Conservation (phyloP, 106 monocot species). For the Dendrobium chrysotoxum region DNA sequence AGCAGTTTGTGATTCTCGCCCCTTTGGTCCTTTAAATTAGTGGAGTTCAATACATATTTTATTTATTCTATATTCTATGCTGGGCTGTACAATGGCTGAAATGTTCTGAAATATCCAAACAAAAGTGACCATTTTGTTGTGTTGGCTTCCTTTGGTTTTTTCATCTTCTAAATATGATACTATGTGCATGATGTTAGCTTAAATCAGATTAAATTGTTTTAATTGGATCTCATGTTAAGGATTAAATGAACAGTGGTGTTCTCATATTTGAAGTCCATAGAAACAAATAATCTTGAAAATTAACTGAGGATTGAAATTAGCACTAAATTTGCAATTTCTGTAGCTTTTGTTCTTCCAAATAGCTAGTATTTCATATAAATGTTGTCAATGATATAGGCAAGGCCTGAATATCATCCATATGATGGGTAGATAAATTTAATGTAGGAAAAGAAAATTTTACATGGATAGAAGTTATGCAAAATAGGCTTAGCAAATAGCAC, state of each 20-base stretch:
- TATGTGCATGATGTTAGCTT: not conserved
- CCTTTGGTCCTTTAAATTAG: not conserved
- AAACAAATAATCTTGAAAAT: not conserved
- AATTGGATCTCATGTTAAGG: not conserved
- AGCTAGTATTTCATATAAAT: not conserved
- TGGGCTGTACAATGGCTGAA: not conserved
- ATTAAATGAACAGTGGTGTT: not conserved
- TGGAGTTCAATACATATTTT: not conserved
- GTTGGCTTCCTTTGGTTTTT: not conserved
- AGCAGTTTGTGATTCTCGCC: not conserved
- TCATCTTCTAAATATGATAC: not conserved
- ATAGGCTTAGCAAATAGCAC: too few species aligned
- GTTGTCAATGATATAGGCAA: not conserved
- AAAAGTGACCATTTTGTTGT: not conserved
- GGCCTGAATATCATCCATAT: not conserved
- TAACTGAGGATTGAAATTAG: not conserved
- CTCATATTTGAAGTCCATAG: not conserved
- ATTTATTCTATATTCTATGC: slow-evolving; percentile 3
- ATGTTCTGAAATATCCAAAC: not conserved
- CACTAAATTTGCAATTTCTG: not conserved
- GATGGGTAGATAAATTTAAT: not conserved
- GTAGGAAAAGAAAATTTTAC: too few species aligned
- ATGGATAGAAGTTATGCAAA: too few species aligned
- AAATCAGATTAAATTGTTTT: not conserved
- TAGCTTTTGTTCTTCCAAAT: not conserved